Evolutionary conservation across 306 rosid genomes (phyloP).

Genomic region (Neltuma alba): DNA sequence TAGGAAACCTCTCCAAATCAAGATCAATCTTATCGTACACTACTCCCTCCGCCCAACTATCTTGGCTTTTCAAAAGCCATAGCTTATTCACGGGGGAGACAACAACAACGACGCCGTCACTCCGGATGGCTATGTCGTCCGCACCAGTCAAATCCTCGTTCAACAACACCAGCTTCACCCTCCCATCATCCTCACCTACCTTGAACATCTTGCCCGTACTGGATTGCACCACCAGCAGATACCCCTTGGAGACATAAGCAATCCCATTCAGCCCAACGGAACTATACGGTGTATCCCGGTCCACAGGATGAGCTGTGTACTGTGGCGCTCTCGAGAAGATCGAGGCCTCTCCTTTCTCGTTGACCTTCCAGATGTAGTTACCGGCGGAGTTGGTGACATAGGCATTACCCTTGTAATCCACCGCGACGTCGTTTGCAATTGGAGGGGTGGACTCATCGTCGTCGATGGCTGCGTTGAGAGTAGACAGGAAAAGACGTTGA

Average conservation of each 20-base stretch:
- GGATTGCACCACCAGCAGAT: constrained; percentile 76
- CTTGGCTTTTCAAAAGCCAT: constrained; percentile 76
- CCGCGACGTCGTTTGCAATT: constrained; percentile 64
- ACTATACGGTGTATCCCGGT: constrained; percentile 6
- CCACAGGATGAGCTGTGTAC: constrained; percentile 41
- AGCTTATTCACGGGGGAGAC: constrained; percentile 45
- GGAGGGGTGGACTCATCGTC: neutral
- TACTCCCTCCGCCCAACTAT: constrained; percentile 69
- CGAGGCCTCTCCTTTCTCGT: constrained; percentile 48
- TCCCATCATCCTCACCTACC: constrained; percentile 67
- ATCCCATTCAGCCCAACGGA: constrained; percentile 70
- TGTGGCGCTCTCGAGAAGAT: constrained; percentile 60
- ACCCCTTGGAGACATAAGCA: constrained; percentile 76
- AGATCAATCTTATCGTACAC: constrained; percentile 63
- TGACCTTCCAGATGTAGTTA: constrained; percentile 81
- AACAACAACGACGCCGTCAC: constrained; percentile 62
- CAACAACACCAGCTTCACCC: constrained; percentile 55
- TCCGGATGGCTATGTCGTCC: constrained; percentile 54
- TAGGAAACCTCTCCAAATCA: constrained; percentile 53
- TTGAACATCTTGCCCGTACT: constrained; percentile 78
- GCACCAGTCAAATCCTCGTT: constrained; percentile 57
- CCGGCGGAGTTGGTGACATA: constrained; percentile 74
- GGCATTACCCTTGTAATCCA: constrained; percentile 68
- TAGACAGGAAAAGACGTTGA: constrained; percentile 55
- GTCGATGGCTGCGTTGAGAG: constrained; percentile 12